phyloP scores from a whole-genome alignment of 2,329 filamentous ascomycete genomes.

The Cadophora sp. region DNA sequence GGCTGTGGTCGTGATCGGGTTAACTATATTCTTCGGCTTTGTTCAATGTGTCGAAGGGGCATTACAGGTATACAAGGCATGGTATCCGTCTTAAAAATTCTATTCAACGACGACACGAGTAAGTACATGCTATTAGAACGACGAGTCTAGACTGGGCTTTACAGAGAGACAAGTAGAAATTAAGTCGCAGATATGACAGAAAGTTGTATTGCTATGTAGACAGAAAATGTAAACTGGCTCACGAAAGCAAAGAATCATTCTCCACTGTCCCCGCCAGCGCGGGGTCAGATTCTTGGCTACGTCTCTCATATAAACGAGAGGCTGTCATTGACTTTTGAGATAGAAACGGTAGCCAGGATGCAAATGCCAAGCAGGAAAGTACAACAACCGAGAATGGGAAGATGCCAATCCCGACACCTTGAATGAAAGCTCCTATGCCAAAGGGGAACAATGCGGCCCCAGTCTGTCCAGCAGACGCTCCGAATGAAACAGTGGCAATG shows the following conservation, averaged over 20 bases:
- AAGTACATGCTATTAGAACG: no score
- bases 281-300: no score
- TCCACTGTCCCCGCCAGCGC: no score
- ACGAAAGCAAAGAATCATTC: no score
- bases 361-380: neutral
- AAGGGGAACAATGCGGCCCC: neutral
- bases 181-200: no score
- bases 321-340: neutral
- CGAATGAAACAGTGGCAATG: slow-evolving; percentile 1
- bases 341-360: neutral
- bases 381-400: neutral
- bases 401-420: neutral
- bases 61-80: slow-evolving; percentile 46
- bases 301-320: no score
- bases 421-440: slow-evolving; percentile 3
- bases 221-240: no score
- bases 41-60: slow-evolving; percentile 50
- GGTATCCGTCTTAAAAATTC: no score
- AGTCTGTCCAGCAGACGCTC: slow-evolving; percentile 3
- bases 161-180: no score
- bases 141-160: no score
- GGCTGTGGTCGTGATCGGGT: slow-evolving; percentile 29
- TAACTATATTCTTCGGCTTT: slow-evolving; percentile 46
- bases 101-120: no score
- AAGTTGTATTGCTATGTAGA: no score